Conservation (phyloP, 2,329 filamentous ascomycete genomes). For the Fusarium ambrosium region DNA sequence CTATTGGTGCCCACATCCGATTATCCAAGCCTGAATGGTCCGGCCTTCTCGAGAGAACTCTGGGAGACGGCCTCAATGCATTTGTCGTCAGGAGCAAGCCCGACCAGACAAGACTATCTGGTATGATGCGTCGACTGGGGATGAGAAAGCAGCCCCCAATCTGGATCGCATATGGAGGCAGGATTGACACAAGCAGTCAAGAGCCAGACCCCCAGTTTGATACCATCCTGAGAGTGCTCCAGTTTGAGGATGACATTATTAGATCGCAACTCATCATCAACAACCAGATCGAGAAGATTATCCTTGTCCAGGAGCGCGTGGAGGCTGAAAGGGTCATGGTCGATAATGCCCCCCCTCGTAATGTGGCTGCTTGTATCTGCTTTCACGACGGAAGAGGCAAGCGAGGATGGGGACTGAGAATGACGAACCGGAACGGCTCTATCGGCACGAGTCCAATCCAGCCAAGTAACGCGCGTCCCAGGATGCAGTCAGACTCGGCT, state of each 20-base stretch:
- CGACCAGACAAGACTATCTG: constrained; percentile 78
- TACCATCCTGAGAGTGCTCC: constrained; percentile 84
- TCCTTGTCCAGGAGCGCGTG: constrained; percentile 77
- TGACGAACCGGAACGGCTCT: constrained; percentile 60
- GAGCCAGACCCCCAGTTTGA: constrained; percentile 81
- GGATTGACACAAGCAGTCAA: constrained; percentile 57
- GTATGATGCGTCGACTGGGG: constrained; percentile 71
- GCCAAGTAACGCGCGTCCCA: constrained; percentile 66
- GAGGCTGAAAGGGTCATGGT: constrained; percentile 80
- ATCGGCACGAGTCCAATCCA: constrained; percentile 59
- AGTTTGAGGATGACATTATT: constrained; percentile 84
- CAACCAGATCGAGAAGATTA: constrained; percentile 84
- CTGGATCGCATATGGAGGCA: constrained; percentile 54
- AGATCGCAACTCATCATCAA: constrained; percentile 87
- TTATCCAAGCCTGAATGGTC: constrained; percentile 87
- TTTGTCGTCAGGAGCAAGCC: constrained; percentile 86
- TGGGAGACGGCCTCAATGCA: constrained; percentile 77
- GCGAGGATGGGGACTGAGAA: constrained; percentile 71
- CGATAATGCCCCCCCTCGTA: constrained; percentile 69
- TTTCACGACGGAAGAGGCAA: constrained; percentile 70
- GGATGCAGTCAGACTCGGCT: constrained; percentile 85
- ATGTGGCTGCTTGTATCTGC: constrained; percentile 80
- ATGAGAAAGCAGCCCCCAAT: constrained; percentile 64
- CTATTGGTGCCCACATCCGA: constrained; percentile 82
- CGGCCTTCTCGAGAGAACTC: constrained; percentile 80